phyloP scores from a whole-genome alignment of 2,329 filamentous ascomycete species.

The Epichloe sylvatica region DNA sequence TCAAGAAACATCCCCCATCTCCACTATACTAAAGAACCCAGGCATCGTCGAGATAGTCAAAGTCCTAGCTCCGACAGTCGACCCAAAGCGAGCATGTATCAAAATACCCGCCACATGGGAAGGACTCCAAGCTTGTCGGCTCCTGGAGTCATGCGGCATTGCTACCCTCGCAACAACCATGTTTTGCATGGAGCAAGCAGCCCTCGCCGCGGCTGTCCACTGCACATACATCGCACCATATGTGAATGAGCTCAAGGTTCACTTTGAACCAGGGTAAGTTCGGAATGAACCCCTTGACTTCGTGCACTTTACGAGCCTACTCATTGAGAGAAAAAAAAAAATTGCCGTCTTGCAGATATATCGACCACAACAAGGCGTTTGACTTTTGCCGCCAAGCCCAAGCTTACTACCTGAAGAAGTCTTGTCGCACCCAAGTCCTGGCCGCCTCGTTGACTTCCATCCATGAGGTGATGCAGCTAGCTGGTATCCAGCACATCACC shows the following conservation, averaged over 20 bases:
- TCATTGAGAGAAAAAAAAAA: too few relatives aligned
- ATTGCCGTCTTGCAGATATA: slow-evolving; percentile 21
- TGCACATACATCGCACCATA: slow-evolving; percentile 53
- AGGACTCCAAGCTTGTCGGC: slow-evolving; percentile 44
- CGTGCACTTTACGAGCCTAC: too few relatives aligned
- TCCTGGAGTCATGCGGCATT: slow-evolving; percentile 39
- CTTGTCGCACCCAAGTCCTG: slow-evolving; percentile 34
- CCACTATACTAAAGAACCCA: slow-evolving; percentile 12
- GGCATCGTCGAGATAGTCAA: slow-evolving; percentile 37
- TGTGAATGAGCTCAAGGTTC: slow-evolving; percentile 50
- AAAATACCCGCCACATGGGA: slow-evolving; percentile 52
- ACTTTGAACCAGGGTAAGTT: slow-evolving; percentile 37
- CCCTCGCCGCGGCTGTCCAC: slow-evolving; percentile 39
- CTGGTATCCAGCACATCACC: slow-evolving; percentile 45
- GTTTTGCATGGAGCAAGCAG: slow-evolving; percentile 47
- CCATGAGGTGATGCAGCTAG: slow-evolving; percentile 43
- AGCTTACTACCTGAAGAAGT: slow-evolving; percentile 32
- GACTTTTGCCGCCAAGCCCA: slow-evolving; percentile 37
- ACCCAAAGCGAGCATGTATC: slow-evolving; percentile 40
- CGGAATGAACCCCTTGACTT: too few relatives aligned
- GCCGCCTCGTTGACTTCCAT: slow-evolving; percentile 43
- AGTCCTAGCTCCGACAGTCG: slow-evolving; percentile 28
- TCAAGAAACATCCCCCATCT: background rate
- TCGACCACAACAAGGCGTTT: slow-evolving; percentile 35
- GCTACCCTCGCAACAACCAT: slow-evolving; percentile 48